Evolutionary conservation across 345 rosid genomes (phyloP), one percentile per base, ranked within the genome.

Genomic region (Populus simonii): DNA sequence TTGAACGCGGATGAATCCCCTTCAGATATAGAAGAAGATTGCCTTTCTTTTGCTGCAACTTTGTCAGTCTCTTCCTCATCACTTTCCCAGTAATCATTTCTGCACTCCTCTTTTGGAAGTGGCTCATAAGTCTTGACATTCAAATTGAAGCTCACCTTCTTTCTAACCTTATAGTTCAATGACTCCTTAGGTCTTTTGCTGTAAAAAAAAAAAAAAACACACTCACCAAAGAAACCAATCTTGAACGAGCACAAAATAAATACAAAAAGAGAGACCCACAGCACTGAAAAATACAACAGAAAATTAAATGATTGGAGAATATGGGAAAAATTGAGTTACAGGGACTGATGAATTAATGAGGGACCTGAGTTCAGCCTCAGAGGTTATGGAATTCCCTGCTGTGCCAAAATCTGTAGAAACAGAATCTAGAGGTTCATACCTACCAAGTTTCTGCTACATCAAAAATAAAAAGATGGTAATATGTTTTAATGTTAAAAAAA

Each of bases 301-400:
- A 70, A 0, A 36, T 67, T 20, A 74, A 22, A 18, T 16, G 18
- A 49, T 38, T 4, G 41, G 68, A 47, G 12, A 71, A 20, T 1
- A 31, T 5, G 38, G 3, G 39, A 36, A 62, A 20, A 39, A 12
- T 33, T 43, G 47, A 11, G 4, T 43, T 43, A 11, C 47, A 43
- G 15, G 12, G 47, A 43, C 47, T 10, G 3, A 43, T 10, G 47
- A 11, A 43, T 11, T 43, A 13, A 43, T 13, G 57, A 80, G 62
- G 12, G 81, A 91, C 94, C 91, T 87, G 81, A 82, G 89, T 74
- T 87, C 83, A 61, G 89, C 74, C 71, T 72, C 85, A 22, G 79
- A 84, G 70, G 57, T 73, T 31, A 65, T 59, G 73, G 82, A 74
- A 65, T 82, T 66, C 41, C 36, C 87, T 41, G 35, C 7, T 69